Percentiles rank a stretch among this genome's conserved stretches.
These are phyloP conservation scores for Suhomyces choctaworum DNA, from an alignment of 1,139 yeast species.

Conservation along the genomic window DNA sequence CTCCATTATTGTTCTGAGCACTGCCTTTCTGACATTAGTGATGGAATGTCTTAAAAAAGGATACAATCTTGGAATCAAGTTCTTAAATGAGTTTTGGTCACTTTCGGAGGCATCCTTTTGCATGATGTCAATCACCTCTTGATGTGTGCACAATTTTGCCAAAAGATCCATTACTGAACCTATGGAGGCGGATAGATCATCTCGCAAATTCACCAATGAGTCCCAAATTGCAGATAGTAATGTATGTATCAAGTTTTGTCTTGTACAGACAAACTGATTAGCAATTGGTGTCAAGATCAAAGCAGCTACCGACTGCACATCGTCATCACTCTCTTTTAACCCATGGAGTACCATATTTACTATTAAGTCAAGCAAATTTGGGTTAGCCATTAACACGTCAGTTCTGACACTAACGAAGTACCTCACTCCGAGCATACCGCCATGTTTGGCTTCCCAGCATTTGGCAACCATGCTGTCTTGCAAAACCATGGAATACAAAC, in stretches of 20 bases:
- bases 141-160: conserved; percentile 83
- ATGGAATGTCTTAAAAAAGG: conserved; percentile 95
- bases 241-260: conserved; percentile 59
- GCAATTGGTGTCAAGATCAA: conserved; percentile 91
- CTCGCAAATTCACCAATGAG: conserved; percentile 78
- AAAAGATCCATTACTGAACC: conserved; percentile 95
- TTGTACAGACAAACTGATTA: conserved; percentile 70
- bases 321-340: conserved; percentile 82
- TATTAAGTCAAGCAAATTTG: conserved; percentile 66
- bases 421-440: conserved; percentile 92
- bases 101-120: conserved; percentile 55
- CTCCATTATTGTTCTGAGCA: conserved; percentile 74
- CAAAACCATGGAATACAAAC: conserved; percentile 66
- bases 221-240: conserved; percentile 84
- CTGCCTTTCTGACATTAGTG: conserved; percentile 87
- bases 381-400: conserved; percentile 62
- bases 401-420: conserved; percentile 91
- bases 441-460: conserved; percentile 98
- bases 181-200: conserved; percentile 90
- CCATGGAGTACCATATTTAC: conserved; percentile 88
- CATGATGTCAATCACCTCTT: conserved; percentile 72
- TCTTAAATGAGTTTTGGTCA: conserved; percentile 57
- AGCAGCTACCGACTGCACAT: conserved; percentile 96
- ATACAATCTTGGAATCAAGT: conserved; percentile 83
- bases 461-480: conserved; percentile 55